Evolutionary conservation across 2,329 filamentous ascomycete species (phyloP).

Genomic region (Penicillium sp.): DNA sequence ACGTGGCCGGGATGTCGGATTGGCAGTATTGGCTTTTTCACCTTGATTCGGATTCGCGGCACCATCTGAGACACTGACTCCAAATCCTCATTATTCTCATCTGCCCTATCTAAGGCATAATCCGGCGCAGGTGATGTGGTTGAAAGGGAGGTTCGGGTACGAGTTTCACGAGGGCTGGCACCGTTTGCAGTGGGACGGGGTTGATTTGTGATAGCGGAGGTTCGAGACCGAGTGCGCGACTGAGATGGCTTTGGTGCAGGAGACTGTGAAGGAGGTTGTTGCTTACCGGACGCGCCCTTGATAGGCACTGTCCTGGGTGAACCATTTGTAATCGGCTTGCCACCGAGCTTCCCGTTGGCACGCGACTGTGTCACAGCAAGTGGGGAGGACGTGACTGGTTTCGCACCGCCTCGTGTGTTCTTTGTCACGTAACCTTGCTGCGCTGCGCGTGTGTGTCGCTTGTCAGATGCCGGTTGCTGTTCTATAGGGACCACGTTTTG

Average conservation of each 20-base stretch:
- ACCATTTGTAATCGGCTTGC: constrained; percentile 33
- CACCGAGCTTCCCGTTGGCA: constrained; percentile 33
- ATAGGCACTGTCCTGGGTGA: constrained; percentile 27
- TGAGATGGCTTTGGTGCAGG: constrained; percentile 27
- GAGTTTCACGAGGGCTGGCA: constrained; percentile 24
- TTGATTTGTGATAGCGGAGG: constrained; percentile 24
- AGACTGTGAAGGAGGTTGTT: constrained; percentile 26
- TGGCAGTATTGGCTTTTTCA: constrained; percentile 52
- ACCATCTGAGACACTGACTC: constrained; percentile 26
- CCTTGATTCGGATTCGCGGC: constrained; percentile 47
- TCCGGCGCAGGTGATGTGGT: constrained; percentile 17
- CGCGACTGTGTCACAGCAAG: constrained; percentile 30
- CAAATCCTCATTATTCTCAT: constrained; percentile 19
- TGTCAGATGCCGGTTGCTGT: constrained; percentile 48
- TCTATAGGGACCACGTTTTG: constrained; percentile 51
- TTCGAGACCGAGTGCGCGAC: constrained; percentile 33
- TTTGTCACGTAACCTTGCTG: constrained; percentile 36
- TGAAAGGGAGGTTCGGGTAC: constrained; percentile 29
- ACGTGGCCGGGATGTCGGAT: constrained; percentile 55
- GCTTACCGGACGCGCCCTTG: constrained; percentile 23
- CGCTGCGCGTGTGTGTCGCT: constrained; percentile 46
- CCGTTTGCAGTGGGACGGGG: constrained; percentile 20
- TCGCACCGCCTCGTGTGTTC: constrained; percentile 25
- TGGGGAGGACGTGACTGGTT: constrained; percentile 32
- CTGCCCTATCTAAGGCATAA: constrained; percentile 11